Evolutionary conservation across 2,329 filamentous ascomycete genomes (phyloP).

Genomic region (Hortaea werneckii): DNA sequence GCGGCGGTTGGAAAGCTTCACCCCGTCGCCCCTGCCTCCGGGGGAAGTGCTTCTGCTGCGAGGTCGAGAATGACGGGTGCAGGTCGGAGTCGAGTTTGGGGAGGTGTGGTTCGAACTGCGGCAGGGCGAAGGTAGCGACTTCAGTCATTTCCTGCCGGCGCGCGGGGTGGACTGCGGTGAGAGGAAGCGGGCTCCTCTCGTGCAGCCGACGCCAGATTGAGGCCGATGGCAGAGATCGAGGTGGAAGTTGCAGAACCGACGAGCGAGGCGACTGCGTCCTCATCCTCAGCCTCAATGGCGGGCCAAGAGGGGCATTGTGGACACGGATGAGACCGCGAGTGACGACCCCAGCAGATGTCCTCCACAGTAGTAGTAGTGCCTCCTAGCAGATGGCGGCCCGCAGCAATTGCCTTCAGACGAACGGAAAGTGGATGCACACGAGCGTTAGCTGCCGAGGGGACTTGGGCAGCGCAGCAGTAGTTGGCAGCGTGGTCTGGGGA

Average conservation of each 20-base stretch:
- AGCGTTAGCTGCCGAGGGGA: background rate
- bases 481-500: background rate
- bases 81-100: background rate
- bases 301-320: background rate
- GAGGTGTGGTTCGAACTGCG: constrained; percentile 2
- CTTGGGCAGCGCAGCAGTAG: background rate
- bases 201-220: constrained; percentile 13
- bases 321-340: background rate
- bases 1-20: no score
- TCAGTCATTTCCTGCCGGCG: constrained; percentile 14
- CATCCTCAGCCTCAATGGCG: constrained; percentile 5
- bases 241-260: constrained; percentile 52
- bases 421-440: no score
- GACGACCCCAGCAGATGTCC: no score
- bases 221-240: constrained; percentile 49
- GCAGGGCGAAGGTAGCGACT: constrained; percentile 12
- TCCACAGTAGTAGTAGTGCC: no score
- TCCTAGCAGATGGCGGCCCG: no score
- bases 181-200: constrained; percentile 6
- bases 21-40: background rate
- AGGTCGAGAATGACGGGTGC: constrained; percentile 8
- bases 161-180: constrained; percentile 22
- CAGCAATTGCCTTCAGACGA: no score
- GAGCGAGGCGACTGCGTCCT: constrained; percentile 27
- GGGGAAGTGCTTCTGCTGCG: background rate